Evolutionary conservation across 306 rosid genomes (phyloP), one percentile per base, ranked within the genome.

Genomic region (Betula pendula): DNA sequence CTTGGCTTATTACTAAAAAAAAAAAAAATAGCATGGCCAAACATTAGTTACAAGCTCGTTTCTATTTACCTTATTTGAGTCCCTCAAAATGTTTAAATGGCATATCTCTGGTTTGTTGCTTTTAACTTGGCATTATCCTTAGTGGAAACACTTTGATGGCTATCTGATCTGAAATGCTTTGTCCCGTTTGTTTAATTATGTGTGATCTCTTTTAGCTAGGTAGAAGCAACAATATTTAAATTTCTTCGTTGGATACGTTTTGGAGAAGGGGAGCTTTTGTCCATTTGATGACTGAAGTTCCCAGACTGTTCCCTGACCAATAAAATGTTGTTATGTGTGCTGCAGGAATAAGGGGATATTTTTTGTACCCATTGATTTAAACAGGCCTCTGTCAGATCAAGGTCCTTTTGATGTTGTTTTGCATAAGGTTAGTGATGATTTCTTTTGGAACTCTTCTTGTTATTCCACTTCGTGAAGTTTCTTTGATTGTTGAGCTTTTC

Each of bases 331-430:
- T 66, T 66, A 38, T 66, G 19, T 38, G 48, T 66, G 45, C 48
- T 66, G 48, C 47, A 66, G 70, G 70, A 66, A 9, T 38, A 66
- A 66, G 70, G 48, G 70, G 25, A 66, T 66, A 38, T 17, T 8
- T 4, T 66, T 66, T 66, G 48, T 66, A 38, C 11, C 48, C 48
- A 66, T 66, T 19, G 70, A 66, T 66, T 19, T 66, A 66, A 66
- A 66, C 16, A 66, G 70, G 70, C 70, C 70, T n/a, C 44, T 66
- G 48, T 66, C 48, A 38, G 70, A 66, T 19, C 70, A 66, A 38
- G 70, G 70, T 66, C 70, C 70, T 35, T 66, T 66, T 5, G 70
- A 66, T 38, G 29, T 66, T 66, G 70, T 66, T 38, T 66, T 66
- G 70, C 70, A 66, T 38, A 66, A 66, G 70, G 70, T 66, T 66